phyloP scores from a whole-genome alignment of 2,329 filamentous ascomycete genomes.

The Pezicula carpinea region DNA sequence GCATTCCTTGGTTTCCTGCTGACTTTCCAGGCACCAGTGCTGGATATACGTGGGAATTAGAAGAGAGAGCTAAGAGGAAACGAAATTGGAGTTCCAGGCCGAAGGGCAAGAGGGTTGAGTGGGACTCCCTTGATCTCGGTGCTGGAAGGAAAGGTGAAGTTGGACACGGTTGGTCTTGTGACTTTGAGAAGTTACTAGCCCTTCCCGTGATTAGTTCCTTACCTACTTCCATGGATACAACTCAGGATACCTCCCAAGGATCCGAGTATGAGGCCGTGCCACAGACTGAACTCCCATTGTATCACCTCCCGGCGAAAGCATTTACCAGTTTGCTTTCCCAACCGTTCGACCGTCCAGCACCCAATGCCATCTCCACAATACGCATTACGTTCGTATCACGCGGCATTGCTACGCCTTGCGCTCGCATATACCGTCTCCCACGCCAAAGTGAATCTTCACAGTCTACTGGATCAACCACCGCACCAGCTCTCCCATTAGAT shows the following conservation, averaged over 20 bases:
- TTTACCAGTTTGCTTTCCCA: slow-evolving; percentile 21
- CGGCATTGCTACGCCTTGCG: slow-evolving; percentile 66
- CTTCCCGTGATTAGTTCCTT: not conserved
- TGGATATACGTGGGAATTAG: slow-evolving; percentile 72
- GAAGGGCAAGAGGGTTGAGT: slow-evolving; percentile 75
- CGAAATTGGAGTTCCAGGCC: slow-evolving; percentile 71
- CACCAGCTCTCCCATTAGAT: slow-evolving; percentile 22
- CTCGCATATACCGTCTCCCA: slow-evolving; percentile 86
- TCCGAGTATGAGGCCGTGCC: not conserved
- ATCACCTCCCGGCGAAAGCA: slow-evolving; percentile 12
- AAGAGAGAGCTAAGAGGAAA: slow-evolving; percentile 55
- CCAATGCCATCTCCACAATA: slow-evolving; percentile 51
- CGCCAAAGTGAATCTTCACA: slow-evolving; percentile 16
- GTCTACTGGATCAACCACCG: slow-evolving; percentile 25
- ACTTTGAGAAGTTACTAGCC: slow-evolving; percentile 59
- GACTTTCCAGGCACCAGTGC: slow-evolving; percentile 78
- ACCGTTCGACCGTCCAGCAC: slow-evolving; percentile 24
- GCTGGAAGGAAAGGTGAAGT: slow-evolving; percentile 74
- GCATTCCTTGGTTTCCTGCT: slow-evolving; percentile 76
- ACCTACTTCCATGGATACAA: slow-evolving; percentile 3
- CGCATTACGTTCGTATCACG: slow-evolving; percentile 63
- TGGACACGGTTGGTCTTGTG: slow-evolving; percentile 76
- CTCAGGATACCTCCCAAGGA: slow-evolving; percentile 5
- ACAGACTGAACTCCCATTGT: slow-evolving; percentile 6
- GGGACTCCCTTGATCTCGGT: slow-evolving; percentile 69